Evolutionary conservation across 352 stramenopile species (phyloP).

Genomic region (Phytophthora rubi): DNA sequence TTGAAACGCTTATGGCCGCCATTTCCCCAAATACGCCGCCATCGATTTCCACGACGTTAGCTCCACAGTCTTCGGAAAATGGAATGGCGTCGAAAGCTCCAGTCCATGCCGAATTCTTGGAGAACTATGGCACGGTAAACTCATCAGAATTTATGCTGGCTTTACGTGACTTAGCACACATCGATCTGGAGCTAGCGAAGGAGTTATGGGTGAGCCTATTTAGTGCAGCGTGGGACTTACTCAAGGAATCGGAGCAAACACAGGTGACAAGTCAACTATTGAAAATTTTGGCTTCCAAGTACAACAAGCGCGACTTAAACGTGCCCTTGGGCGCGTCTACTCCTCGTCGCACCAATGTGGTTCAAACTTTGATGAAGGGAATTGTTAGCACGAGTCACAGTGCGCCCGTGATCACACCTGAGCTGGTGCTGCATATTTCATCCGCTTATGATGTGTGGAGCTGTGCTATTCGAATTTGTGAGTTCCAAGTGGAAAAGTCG

Average conservation of each 20-base stretch:
- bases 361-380: conserved; percentile 85
- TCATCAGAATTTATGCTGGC: conserved; percentile 52
- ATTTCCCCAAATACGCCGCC: conserved; percentile 33
- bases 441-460: conserved; percentile 88
- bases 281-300: conserved; percentile 87
- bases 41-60: conserved; percentile 15
- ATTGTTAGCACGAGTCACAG: conserved; percentile 65
- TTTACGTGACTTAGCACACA: conserved; percentile 75
- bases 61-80: background rate
- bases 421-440: conserved; percentile 85
- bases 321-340: conserved; percentile 57
- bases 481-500: conserved; percentile 85
- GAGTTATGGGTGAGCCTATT: conserved; percentile 87
- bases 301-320: conserved; percentile 88
- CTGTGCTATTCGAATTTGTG: conserved; percentile 69
- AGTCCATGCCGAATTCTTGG: conserved; percentile 39
- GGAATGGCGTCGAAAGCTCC: conserved; percentile 10
- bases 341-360: conserved; percentile 77
- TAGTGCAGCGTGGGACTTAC: conserved; percentile 53
- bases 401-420: conserved; percentile 78
- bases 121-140: conserved; percentile 37
- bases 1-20: conserved; percentile 73
- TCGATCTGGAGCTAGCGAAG: conserved; percentile 86
- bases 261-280: conserved; percentile 68
- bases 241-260: conserved; percentile 57